These are phyloP conservation scores for Acacia melanoxylon DNA, from an alignment of 306 rosid genomes.

Conservation along the genomic window DNA sequence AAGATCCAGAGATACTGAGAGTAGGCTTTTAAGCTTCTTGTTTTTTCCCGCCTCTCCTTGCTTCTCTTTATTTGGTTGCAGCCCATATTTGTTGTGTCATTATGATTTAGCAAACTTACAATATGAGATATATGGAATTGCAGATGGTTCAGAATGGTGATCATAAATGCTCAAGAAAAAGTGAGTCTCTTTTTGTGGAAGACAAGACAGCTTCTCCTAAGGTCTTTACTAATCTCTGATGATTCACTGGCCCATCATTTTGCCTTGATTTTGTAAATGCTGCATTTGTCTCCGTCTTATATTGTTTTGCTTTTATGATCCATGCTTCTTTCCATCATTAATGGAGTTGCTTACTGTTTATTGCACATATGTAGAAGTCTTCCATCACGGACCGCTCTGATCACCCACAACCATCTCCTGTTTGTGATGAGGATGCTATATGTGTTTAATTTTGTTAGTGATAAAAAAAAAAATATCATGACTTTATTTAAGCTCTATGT, in stretches of 20 bases:
- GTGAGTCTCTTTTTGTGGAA: constrained; percentile 20
- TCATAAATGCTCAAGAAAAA: constrained; percentile 62
- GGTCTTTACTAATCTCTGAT: constrained; percentile 36
- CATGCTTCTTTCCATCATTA: constrained; percentile 14
- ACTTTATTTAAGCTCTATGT: not conserved
- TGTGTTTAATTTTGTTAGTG: constrained; percentile 31
- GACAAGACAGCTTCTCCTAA: constrained; percentile 40
- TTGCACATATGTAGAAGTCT: constrained; percentile 33
- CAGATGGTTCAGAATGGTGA: constrained; percentile 86
- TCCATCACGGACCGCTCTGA: constrained; percentile 10
- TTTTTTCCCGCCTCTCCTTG: not conserved
- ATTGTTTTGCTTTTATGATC: constrained; percentile 1
- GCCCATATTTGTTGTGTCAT: not conserved
- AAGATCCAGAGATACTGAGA: constrained; percentile 58
- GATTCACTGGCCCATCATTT: constrained; percentile 16
- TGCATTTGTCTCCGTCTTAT: constrained; percentile 3
- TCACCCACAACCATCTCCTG: constrained; percentile 29
- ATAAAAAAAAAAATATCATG: not conserved
- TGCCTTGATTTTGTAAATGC: constrained; percentile 18
- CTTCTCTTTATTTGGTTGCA: constrained; percentile 7
- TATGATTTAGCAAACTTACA: constrained; percentile 9
- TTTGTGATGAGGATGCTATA: constrained; percentile 39
- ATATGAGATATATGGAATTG: constrained; percentile 27
- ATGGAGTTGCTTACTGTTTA: constrained; percentile 23
- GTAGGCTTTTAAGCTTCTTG: constrained; percentile 31